phyloP scores from a whole-genome alignment of 1,284 basidiomycete genomes.

The Pterula multifida region DNA sequence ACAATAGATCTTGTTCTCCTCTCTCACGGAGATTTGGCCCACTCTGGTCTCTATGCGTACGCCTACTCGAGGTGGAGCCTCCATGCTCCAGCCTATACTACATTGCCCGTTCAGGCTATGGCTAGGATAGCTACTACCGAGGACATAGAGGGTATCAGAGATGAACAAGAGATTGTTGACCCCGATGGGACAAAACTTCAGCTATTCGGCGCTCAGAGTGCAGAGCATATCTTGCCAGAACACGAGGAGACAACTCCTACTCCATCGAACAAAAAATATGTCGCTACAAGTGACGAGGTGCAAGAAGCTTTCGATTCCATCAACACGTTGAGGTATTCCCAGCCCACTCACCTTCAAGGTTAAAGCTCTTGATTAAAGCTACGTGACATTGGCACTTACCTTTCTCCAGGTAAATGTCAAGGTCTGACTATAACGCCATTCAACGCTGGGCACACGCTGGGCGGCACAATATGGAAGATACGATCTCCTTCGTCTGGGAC shows the following conservation, averaged over 20 bases:
- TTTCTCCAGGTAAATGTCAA: slow-evolving; percentile 68
- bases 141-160: slow-evolving; percentile 69
- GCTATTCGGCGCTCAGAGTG: slow-evolving; percentile 5
- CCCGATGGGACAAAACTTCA: slow-evolving; percentile 7
- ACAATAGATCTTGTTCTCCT: slow-evolving; percentile 80
- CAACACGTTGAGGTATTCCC: slow-evolving; percentile 88
- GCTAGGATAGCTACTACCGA: slow-evolving; percentile 82
- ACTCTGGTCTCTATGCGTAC: slow-evolving; percentile 86
- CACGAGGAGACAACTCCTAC: slow-evolving; percentile 11
- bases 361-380: slow-evolving; percentile 12
- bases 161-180: slow-evolving; percentile 59
- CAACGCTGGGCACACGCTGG: slow-evolving; percentile 91
- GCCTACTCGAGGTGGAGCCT: slow-evolving; percentile 83
- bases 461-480: slow-evolving; percentile 98
- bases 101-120: slow-evolving; percentile 94
- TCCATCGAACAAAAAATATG: slow-evolving; percentile 36
- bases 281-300: slow-evolving; percentile 77
- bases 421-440: slow-evolving; percentile 94
- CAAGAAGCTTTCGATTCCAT: slow-evolving; percentile 90
- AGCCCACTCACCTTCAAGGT: slow-evolving; percentile 94
- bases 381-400: neutral
- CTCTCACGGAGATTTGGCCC: slow-evolving; percentile 86
- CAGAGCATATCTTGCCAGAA: slow-evolving; percentile 9
- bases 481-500: slow-evolving; percentile 94
- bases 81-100: slow-evolving; percentile 89